These are phyloP conservation scores for Hymenoscyphus scutula DNA, from an alignment of 2,329 filamentous ascomycete species.

Conservation along the genomic window DNA sequence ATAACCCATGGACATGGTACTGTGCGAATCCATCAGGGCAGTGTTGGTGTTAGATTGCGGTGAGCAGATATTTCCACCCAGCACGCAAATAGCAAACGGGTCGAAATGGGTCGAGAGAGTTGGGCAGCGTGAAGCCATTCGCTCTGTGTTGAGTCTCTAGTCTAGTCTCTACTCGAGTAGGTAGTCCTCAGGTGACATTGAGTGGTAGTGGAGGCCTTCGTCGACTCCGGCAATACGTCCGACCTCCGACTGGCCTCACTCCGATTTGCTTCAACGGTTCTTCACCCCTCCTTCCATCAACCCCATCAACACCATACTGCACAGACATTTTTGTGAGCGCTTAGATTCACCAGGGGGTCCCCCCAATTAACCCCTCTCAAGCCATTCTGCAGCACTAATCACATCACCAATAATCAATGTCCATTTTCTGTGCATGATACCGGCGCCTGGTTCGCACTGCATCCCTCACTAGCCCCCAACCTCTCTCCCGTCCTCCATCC, in stretches of 20 bases:
- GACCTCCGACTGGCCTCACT: no score
- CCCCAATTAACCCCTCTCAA: background rate
- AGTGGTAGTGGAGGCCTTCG: no score
- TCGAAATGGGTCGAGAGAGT: no score
- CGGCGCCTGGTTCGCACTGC: background rate
- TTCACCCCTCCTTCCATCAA: background rate
- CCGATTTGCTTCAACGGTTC: background rate
- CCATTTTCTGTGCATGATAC: background rate
- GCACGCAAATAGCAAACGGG: background rate
- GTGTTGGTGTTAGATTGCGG: background rate
- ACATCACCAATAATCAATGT: background rate
- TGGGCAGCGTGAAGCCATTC: no score
- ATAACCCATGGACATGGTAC: background rate
- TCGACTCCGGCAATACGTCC: no score
- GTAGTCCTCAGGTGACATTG: no score
- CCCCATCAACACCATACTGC: background rate
- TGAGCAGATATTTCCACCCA: background rate
- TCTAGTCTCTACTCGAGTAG: no score
- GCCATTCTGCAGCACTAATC: slow-evolving; percentile 2
- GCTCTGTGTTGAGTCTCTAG: no score
- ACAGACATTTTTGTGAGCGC: slow-evolving; percentile 1
- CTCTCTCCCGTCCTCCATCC: background rate
- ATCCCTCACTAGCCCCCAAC: background rate
- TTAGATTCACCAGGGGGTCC: background rate
- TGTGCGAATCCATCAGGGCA: background rate